phyloP scores from a whole-genome alignment of 257 asterid genomes.

The Eustoma russellianum region DNA sequence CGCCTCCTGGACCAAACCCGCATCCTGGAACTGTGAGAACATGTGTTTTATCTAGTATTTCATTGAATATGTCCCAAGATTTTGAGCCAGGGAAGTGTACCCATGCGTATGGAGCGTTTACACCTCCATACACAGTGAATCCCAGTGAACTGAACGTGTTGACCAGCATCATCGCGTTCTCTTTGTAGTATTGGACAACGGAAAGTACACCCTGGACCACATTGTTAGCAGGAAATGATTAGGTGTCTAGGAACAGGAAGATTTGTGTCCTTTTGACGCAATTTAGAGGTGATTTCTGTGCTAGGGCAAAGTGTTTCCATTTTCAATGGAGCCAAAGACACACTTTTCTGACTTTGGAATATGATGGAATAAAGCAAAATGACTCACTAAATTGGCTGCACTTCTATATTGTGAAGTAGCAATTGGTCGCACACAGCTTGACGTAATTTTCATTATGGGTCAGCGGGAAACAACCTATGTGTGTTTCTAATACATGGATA shows the following conservation, averaged over 20 bases:
- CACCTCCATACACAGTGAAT: conserved; percentile 58
- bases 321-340: too few relatives aligned
- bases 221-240: neutral
- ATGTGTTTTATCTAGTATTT: conserved; percentile 70
- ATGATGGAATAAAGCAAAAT: too few relatives aligned
- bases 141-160: conserved; percentile 65
- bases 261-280: neutral
- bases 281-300: too few relatives aligned
- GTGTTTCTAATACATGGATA: too few relatives aligned
- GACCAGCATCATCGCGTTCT: conserved; percentile 55
- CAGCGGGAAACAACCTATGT: too few relatives aligned
- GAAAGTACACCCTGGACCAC: conserved; percentile 37
- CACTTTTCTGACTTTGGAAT: too few relatives aligned
- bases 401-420: too few relatives aligned
- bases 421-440: too few relatives aligned
- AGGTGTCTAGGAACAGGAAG: neutral
- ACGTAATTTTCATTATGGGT: too few relatives aligned
- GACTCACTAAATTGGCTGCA: too few relatives aligned
- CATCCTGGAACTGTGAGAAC: conserved; percentile 80
- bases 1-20: conserved; percentile 92
- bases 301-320: neutral
- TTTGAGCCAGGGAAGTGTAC: conserved; percentile 78
- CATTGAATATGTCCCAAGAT: conserved; percentile 72
- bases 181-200: conserved; percentile 57
- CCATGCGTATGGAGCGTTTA: conserved; percentile 86